A percentile compares a stretch with the other conserved stretches of the same genome.
phyloP scores from a whole-genome alignment of 306 rosid genomes.

The Lathyrus sativus region DNA sequence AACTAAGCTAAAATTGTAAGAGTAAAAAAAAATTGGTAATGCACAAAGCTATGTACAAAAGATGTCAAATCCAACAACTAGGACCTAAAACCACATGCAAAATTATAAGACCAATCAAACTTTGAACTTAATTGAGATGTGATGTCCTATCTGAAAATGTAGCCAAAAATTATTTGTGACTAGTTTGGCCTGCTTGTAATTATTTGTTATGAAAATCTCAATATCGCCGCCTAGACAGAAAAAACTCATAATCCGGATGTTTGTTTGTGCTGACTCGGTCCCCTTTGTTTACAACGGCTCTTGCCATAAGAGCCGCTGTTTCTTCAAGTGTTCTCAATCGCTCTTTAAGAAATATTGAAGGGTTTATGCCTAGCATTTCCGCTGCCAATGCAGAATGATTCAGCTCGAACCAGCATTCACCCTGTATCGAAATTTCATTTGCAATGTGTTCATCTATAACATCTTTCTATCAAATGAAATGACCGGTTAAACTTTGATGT shows the following conservation, averaged over 20 bases:
- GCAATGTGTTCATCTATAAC: constrained; percentile 2
- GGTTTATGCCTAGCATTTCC: constrained; percentile 40
- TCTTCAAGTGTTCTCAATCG: constrained; percentile 71
- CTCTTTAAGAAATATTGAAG: constrained; percentile 48
- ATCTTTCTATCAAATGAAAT: not conserved
- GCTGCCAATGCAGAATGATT: constrained; percentile 41
- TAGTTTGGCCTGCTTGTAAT: constrained; percentile 30
- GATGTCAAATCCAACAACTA: constrained; percentile 39
- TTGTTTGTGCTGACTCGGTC: constrained; percentile 49
- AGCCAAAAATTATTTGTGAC: constrained; percentile 44
- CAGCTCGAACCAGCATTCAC: constrained; percentile 78
- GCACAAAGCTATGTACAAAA: constrained; percentile 48
- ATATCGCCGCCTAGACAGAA: constrained; percentile 63
- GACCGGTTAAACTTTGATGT: not conserved
- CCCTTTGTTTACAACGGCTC: constrained; percentile 68
- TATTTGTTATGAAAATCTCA: constrained; percentile 36
- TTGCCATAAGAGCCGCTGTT: constrained; percentile 76
- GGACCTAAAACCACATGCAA: constrained; percentile 33
- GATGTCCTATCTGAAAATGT: constrained; percentile 36
- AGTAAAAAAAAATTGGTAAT: constrained; percentile 17
- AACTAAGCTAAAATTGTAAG: constrained; percentile 30
- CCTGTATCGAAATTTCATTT: constrained; percentile 43
- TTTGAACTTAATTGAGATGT: constrained; percentile 34
- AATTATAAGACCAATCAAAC: not conserved
- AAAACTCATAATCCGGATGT: constrained; percentile 83